Evolutionary conservation across 1,139 yeast species (phyloP).

Genomic region (Kazachstania sp.): DNA sequence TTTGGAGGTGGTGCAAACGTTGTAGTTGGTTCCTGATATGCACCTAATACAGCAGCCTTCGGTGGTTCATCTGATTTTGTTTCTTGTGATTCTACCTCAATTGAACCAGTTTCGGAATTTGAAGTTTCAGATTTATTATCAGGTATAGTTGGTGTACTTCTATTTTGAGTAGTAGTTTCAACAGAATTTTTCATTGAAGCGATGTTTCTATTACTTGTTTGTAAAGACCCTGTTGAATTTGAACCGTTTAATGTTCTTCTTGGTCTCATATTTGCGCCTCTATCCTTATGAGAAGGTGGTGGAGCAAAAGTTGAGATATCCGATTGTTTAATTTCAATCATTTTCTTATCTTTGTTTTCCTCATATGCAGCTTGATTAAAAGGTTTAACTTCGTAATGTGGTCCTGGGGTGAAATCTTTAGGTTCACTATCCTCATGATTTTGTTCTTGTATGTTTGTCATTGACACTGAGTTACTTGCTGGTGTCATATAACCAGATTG

Average conservation of each 20-base stretch:
- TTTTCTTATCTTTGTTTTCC: constrained; percentile 12
- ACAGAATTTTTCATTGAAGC: not conserved
- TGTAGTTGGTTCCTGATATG: constrained; percentile 7
- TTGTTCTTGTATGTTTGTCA: not conserved
- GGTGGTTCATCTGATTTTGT: not conserved
- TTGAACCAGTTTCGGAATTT: not conserved
- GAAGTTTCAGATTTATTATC: not conserved
- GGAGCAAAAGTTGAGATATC: constrained; percentile 21
- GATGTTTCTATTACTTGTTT: not conserved
- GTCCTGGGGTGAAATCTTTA: constrained; percentile 4
- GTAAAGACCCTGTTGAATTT: not conserved
- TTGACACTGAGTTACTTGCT: not conserved
- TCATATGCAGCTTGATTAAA: constrained; percentile 16
- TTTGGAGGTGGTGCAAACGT: constrained; percentile 30
- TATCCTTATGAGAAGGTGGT: constrained; percentile 26
- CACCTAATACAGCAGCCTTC: not conserved
- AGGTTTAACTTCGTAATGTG: constrained; percentile 18
- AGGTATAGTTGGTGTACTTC: not conserved
- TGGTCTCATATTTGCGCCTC: constrained; percentile 7
- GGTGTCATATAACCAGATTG: not conserved
- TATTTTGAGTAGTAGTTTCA: not conserved
- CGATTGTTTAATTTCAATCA: constrained; percentile 8
- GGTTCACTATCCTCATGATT: not conserved
- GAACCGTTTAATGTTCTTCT: not conserved
- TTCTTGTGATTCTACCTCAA: not conserved